phyloP scores from a whole-genome alignment of 164 flowering plant genomes.

The Liriodendron chinense region DNA sequence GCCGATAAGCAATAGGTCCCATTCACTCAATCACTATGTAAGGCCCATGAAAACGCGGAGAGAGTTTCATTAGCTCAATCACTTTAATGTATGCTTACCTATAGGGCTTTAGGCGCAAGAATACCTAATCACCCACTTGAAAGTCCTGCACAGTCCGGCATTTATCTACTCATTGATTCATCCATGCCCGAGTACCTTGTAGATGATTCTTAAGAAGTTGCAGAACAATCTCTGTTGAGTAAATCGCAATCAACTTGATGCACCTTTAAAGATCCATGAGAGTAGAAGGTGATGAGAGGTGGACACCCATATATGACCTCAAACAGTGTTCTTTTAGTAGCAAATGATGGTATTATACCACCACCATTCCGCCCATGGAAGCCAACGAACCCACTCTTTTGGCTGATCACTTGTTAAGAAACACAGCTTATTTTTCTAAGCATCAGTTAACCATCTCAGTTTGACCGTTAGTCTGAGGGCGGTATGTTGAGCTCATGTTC shows the following conservation, averaged over 20 bases:
- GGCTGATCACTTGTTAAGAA: neutral
- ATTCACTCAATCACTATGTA: neutral
- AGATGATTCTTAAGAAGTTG: neutral
- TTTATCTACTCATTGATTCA: slow-evolving; percentile 6
- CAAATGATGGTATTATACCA: neutral
- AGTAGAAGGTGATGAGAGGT: neutral
- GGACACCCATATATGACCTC: neutral
- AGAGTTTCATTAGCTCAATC: neutral
- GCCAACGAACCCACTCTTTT: neutral
- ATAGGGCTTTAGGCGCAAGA: slow-evolving; percentile 12
- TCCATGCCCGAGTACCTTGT: slow-evolving; percentile 3
- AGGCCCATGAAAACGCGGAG: slow-evolving; percentile 8
- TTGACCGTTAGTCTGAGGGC: no score
- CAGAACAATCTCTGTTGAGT: neutral
- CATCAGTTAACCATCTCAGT: no score
- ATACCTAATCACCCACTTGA: slow-evolving; percentile 16
- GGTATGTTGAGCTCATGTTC: neutral
- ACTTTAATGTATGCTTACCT: neutral
- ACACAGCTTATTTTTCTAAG: no score
- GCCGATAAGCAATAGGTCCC: neutral
- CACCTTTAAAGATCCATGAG: neutral
- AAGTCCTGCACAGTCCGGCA: slow-evolving; percentile 1
- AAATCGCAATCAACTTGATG: neutral
- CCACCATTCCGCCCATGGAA: neutral
- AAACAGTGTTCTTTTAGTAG: neutral